A percentile compares a stretch with the other conserved stretches of the same genome.
Evolutionary conservation across 1,284 basidiomycete genomes (phyloP).

Genomic region (Trametes sp.): DNA sequence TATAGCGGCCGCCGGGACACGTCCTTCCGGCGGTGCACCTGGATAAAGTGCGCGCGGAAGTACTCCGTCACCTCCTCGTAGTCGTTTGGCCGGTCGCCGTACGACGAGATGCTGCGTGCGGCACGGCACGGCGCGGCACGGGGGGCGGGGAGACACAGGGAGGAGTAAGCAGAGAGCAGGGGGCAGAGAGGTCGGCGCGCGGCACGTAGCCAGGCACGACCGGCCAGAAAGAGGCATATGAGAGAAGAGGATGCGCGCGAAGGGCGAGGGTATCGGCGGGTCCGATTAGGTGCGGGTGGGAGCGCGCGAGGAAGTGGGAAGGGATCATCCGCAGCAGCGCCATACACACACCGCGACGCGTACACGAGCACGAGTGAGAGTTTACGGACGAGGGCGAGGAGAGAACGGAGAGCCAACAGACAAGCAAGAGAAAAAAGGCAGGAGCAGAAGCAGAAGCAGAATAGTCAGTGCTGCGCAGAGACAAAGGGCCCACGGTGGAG

Average conservation of each 20-base stretch:
- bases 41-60: conserved; percentile 80
- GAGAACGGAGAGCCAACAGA: neutral
- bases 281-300: neutral
- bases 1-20: conserved; percentile 64
- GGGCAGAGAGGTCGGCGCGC: too few relatives aligned
- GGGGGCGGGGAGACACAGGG: neutral
- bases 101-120: conserved; percentile 73
- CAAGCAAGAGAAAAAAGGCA: neutral
- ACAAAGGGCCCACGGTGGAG: neutral
- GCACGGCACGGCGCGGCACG: neutral
- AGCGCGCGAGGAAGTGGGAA: neutral
- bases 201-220: neutral
- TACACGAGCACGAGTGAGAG: too few relatives aligned
- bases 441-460: too few relatives aligned
- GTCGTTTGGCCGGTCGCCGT: conserved; percentile 75
- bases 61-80: conserved; percentile 78
- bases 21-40: conserved; percentile 74
- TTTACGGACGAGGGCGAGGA: neutral
- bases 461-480: neutral
- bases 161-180: neutral
- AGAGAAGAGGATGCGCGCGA: conserved; percentile 9
- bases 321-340: conserved; percentile 23
- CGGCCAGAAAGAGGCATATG: conserved; percentile 14
- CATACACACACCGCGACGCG: too few relatives aligned
- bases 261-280: neutral